These are phyloP conservation scores for Amaranthus tricolor DNA, from an alignment of 179 eudicot genomes.

Conservation along the genomic window DNA sequence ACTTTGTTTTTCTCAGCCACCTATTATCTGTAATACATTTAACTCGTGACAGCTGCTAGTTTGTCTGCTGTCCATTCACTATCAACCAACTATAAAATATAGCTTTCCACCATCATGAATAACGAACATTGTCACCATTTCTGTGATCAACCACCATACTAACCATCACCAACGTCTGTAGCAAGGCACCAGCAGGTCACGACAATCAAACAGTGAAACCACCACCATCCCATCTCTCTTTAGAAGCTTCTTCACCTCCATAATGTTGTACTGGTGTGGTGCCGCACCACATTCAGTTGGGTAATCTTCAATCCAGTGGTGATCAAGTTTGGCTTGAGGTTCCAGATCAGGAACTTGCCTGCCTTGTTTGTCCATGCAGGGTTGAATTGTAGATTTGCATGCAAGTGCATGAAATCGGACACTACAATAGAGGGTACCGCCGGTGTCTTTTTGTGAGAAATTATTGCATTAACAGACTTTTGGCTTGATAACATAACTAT, in stretches of 20 bases:
- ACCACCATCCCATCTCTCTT: neutral
- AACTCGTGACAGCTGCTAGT: no score
- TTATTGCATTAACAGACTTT: neutral
- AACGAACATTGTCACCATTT: neutral
- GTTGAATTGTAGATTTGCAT: neutral
- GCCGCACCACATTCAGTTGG: neutral
- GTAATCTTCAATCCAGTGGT: neutral
- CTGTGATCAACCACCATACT: neutral
- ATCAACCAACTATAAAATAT: neutral
- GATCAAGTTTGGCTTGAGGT: neutral
- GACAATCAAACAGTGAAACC: neutral
- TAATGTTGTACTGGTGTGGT: neutral
- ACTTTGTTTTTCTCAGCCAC: no score
- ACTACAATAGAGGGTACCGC: neutral
- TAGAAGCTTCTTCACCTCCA: neutral
- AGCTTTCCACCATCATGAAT: neutral
- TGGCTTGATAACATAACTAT: neutral
- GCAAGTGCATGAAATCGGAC: no score
- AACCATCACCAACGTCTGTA: no score
- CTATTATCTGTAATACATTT: no score
- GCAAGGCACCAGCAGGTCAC: no score
- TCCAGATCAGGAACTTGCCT: neutral
- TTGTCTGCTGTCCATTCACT: neutral
- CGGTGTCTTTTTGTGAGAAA: neutral
- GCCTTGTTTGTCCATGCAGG: neutral